Conservation (phyloP, 495 filamentous ascomycete genomes). For the Aspergillus funiculosus region DNA sequence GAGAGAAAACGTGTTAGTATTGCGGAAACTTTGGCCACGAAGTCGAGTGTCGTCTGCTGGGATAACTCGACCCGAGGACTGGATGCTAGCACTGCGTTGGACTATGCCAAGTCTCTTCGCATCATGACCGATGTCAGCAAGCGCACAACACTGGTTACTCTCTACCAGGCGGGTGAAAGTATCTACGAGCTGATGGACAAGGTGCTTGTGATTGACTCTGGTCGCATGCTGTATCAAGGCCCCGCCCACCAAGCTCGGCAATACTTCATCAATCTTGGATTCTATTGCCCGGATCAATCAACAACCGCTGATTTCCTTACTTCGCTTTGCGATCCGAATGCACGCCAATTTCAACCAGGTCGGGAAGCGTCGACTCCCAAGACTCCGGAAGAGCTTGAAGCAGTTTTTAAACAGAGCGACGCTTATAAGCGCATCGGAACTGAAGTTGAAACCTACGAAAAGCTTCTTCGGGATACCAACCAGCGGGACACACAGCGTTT, state of each 20-base stretch:
- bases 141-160: slow-evolving; percentile 73
- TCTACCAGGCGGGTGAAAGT: slow-evolving; percentile 79
- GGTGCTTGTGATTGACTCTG: slow-evolving; percentile 61
- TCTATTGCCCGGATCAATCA: slow-evolving; percentile 58
- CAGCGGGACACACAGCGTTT: slow-evolving; percentile 63
- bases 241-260: slow-evolving; percentile 56
- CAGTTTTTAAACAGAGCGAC: slow-evolving; percentile 49
- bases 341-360: slow-evolving; percentile 58
- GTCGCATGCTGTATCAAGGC: slow-evolving; percentile 60
- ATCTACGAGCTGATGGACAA: slow-evolving; percentile 82
- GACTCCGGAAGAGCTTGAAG: slow-evolving; percentile 58
- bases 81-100: slow-evolving; percentile 72
- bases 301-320: slow-evolving; percentile 75
- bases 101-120: slow-evolving; percentile 70
- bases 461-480: slow-evolving; percentile 51
- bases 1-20: slow-evolving; percentile 69
- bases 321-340: slow-evolving; percentile 67
- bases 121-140: slow-evolving; percentile 81
- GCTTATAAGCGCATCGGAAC: slow-evolving; percentile 48
- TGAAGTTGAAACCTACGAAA: slow-evolving; percentile 57
- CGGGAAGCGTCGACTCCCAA: slow-evolving; percentile 58
- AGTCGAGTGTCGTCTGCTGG: slow-evolving; percentile 59
- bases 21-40: slow-evolving; percentile 61
- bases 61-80: slow-evolving; percentile 78
- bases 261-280: slow-evolving; percentile 67